These are phyloP conservation scores for Gossypium davidsonii DNA, from an alignment of 441 rosid species.

Conservation along the genomic window DNA sequence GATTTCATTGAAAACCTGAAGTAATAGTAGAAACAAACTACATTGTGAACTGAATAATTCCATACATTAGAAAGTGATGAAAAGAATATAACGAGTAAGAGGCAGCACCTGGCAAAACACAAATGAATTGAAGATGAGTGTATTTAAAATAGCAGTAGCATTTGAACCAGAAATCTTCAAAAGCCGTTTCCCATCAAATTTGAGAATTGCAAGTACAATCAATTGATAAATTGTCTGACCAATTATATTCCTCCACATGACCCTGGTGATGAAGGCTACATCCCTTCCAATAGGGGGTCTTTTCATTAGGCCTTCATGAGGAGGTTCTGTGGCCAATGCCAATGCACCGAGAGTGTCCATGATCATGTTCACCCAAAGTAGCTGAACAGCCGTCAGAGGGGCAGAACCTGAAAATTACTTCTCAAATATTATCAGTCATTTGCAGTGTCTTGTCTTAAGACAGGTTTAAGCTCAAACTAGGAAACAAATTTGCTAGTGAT, in stretches of 20 bases:
- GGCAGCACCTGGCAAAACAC: slow-evolving; percentile 46
- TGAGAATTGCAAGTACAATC: slow-evolving; percentile 42
- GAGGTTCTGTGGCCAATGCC: slow-evolving; percentile 52
- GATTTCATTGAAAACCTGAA: slow-evolving; percentile 52
- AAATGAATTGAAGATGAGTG: slow-evolving; percentile 50
- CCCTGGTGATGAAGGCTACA: slow-evolving; percentile 31
- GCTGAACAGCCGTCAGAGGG: slow-evolving; percentile 66
- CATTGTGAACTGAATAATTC: background rate
- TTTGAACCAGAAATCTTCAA: slow-evolving; percentile 47
- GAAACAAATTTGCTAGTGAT: background rate
- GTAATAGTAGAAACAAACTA: background rate
- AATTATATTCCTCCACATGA: slow-evolving; percentile 47
- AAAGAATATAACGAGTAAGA: background rate
- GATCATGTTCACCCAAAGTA: slow-evolving; percentile 60
- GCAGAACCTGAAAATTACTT: slow-evolving; percentile 31
- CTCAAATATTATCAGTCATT: slow-evolving; percentile 3
- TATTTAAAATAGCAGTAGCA: slow-evolving; percentile 43
- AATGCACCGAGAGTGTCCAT: slow-evolving; percentile 53
- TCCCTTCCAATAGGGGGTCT: slow-evolving; percentile 35
- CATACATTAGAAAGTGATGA: background rate
- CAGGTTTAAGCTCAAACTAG: background rate
- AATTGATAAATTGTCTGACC: slow-evolving; percentile 64
- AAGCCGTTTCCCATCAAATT: slow-evolving; percentile 41
- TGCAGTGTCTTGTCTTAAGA: background rate
- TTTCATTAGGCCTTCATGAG: slow-evolving; percentile 40